Percentiles rank a stretch among this genome's conserved stretches.
phyloP scores from a whole-genome alignment of 2,329 filamentous ascomycete species.

The Ceratocystis lukuohia region DNA sequence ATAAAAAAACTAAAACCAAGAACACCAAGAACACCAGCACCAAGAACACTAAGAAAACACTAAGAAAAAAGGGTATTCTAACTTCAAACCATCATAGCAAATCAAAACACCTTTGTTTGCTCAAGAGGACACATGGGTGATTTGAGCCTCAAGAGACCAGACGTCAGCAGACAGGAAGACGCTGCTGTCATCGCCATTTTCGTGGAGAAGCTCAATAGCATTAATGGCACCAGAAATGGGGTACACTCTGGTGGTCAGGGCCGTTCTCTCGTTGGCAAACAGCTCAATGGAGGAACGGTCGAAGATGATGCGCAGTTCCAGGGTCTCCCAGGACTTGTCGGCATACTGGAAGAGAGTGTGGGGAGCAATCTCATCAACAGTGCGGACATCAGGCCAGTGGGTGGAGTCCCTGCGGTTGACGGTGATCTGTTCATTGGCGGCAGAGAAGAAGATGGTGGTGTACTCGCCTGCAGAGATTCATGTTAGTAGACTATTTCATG shows the following conservation, averaged over 20 bases:
- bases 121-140: conserved; percentile 8
- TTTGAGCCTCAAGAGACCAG: conserved; percentile 12
- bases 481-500: neutral
- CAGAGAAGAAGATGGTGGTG: conserved; percentile 21
- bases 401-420: conserved; percentile 21
- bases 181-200: neutral
- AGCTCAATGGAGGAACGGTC: conserved; percentile 22
- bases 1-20: too few species aligned
- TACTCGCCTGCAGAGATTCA: conserved; percentile 12
- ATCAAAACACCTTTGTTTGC: neutral
- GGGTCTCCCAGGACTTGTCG: conserved; percentile 20
- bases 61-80: neutral
- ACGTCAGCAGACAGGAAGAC: conserved; percentile 14
- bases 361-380: conserved; percentile 15
- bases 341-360: conserved; percentile 18
- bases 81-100: conserved; percentile 1
- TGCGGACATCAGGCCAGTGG: conserved; percentile 14
- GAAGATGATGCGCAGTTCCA: conserved; percentile 20
- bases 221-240: conserved; percentile 19
- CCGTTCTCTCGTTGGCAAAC: conserved; percentile 22
- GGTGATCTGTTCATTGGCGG: conserved; percentile 18
- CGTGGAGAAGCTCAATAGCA: conserved; percentile 20
- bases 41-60: neutral
- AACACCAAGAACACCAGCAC: too few species aligned
- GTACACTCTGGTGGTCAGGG: conserved; percentile 22